Conservation (phyloP, 1,139 yeast genomes). For the Blastobotrys raffinosifermentans region DNA sequence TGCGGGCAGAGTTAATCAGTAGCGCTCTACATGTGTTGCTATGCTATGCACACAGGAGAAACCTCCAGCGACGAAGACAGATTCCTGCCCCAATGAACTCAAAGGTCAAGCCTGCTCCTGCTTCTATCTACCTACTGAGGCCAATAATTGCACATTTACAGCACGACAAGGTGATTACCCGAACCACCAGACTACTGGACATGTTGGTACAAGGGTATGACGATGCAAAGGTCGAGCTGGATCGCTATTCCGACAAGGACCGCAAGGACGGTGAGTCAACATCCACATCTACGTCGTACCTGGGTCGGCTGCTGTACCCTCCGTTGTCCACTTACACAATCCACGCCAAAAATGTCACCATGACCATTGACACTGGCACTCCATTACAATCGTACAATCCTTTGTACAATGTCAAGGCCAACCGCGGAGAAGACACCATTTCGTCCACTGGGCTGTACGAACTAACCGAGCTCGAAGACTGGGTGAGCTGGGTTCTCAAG, state of each 20-base stretch:
- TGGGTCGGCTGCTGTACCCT: slow-evolving; percentile 27
- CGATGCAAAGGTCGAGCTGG: slow-evolving; percentile 16
- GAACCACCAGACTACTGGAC: slow-evolving; percentile 41
- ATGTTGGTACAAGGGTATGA: slow-evolving; percentile 34
- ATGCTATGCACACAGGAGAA: slow-evolving; percentile 52
- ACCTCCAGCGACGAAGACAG: slow-evolving; percentile 41
- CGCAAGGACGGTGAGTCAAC: slow-evolving; percentile 6
- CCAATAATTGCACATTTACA: slow-evolving; percentile 67
- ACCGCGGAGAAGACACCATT: slow-evolving; percentile 24
- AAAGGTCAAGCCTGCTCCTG: slow-evolving; percentile 28
- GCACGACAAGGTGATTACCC: slow-evolving; percentile 49
- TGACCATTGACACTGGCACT: slow-evolving; percentile 26
- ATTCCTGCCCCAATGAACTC: slow-evolving; percentile 26
- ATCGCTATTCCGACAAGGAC: slow-evolving; percentile 8
- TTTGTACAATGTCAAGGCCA: slow-evolving; percentile 30
- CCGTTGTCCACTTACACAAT: slow-evolving; percentile 22
- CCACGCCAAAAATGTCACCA: slow-evolving; percentile 5
- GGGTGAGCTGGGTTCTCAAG: slow-evolving; percentile 50
- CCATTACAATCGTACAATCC: slow-evolving; percentile 29
- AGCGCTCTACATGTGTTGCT: slow-evolving; percentile 53
- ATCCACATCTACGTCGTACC: slow-evolving; percentile 13
- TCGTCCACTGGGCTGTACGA: slow-evolving; percentile 44
- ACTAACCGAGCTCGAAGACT: slow-evolving; percentile 55
- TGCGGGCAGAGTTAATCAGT: slow-evolving; percentile 48
- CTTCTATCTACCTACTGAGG: slow-evolving; percentile 46